Base-by-base conservation (phyloP, 768 basidiomycete species). In the Xerocomellus amylosporus region DNA sequence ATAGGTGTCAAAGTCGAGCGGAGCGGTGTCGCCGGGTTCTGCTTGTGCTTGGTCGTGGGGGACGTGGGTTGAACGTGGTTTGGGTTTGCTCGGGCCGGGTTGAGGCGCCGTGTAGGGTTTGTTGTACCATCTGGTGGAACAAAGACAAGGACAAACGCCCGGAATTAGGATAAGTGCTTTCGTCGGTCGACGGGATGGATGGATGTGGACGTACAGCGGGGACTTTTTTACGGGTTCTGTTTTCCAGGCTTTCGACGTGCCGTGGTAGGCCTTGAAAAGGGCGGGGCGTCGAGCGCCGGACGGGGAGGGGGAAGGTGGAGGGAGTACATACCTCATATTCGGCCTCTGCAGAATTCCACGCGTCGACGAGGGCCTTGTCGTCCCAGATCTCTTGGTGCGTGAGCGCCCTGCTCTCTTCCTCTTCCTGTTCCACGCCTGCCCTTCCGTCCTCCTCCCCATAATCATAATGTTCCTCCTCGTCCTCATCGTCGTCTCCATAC, bases 331-430 rank as follows among this genome's bases (percentile, higher is more conserved):
- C 84, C 73, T 88, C 78, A 60, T 91, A 93, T 66, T 93, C 90
- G 53, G 88, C 88, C 58, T 79, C 83, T 17, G 90, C 90, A 55
- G 90, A 85, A 66, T 92, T 80, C 90, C 90, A 92, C 19, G 90
- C 90, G 49, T 87, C 79, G 42, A 93, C 80, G 58, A 93, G 78
- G 5, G 87, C 88, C 34, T 87, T 86, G 66, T 93, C 90, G 59
- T 93, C 90, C 90, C 90, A 93, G 36, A 90, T 84, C 63, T 93
- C 90, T 45, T 84, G 80, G 33, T 86, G 79, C 9, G 85, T 82
- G 54, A 90, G 76, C 51, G 83, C 77, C 26, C 85, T 77, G 58
- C 85, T 84, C 17, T 66, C 71, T n/a, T 72, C 82, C 31, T 78
- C 76, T 22, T 76, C 74, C 19, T 74, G 73, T 4, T 49, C 53